A percentile compares a stretch with the other conserved stretches of the same genome.
phyloP scores from a whole-genome alignment of 1,139 yeast species.

The Arxiozyma telluris region DNA sequence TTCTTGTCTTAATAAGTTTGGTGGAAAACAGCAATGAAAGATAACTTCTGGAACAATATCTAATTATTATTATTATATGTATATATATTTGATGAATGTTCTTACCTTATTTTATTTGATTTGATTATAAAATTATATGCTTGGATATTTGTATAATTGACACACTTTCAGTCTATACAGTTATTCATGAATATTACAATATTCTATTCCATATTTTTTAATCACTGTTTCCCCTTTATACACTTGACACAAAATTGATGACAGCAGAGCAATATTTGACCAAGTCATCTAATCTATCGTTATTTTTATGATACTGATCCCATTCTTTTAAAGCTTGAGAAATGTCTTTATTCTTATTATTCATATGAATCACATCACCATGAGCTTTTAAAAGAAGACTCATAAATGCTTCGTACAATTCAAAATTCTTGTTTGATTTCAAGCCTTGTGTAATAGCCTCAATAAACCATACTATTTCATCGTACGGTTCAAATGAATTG shows the following conservation, averaged over 20 bases:
- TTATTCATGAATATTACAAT: too few relatives aligned
- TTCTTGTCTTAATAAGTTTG: too few relatives aligned
- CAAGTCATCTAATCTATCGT: slow-evolving; percentile 52
- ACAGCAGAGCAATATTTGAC: slow-evolving; percentile 83
- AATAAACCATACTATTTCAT: slow-evolving; percentile 61
- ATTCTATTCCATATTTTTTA: neutral
- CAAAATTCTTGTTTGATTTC: slow-evolving; percentile 44
- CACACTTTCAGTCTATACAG: neutral
- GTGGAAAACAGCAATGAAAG: too few relatives aligned
- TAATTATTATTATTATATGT: too few relatives aligned
- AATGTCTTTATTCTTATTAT: slow-evolving; percentile 35
- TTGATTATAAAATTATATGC: too few relatives aligned
- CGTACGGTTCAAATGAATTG: slow-evolving; percentile 41
- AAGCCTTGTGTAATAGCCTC: slow-evolving; percentile 57
- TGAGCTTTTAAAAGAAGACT: slow-evolving; percentile 66
- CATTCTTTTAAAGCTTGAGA: slow-evolving; percentile 42
- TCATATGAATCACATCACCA: slow-evolving; percentile 65
- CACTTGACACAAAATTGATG: slow-evolving; percentile 43
- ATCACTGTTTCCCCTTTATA: neutral
- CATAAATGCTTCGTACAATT: slow-evolving; percentile 56
- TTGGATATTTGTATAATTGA: too few relatives aligned
- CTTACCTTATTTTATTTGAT: neutral
- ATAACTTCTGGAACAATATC: too few relatives aligned
- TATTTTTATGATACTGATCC: slow-evolving; percentile 40
- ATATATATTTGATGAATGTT: neutral